phyloP scores from a whole-genome alignment of 495 filamentous ascomycete genomes.

The Elaphomyces granulatus region DNA sequence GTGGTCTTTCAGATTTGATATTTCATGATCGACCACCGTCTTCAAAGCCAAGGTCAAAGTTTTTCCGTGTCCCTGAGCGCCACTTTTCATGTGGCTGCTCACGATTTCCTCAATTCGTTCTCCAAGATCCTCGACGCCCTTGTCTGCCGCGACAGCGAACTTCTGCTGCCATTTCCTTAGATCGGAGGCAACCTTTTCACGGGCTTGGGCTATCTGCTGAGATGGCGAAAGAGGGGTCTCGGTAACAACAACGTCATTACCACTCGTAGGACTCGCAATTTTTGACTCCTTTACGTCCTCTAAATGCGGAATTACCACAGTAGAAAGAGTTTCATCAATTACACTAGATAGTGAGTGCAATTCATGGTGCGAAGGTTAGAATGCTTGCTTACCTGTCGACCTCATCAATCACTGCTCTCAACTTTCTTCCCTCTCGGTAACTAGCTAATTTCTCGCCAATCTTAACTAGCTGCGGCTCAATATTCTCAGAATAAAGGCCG shows the following conservation, averaged over 20 bases:
- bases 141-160: slow-evolving; percentile 67
- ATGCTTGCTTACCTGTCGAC: slow-evolving; percentile 30
- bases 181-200: slow-evolving; percentile 61
- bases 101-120: slow-evolving; percentile 66
- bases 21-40: slow-evolving; percentile 43
- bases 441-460: slow-evolving; percentile 82
- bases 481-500: slow-evolving; percentile 72
- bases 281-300: slow-evolving; percentile 6
- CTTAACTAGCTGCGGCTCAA: slow-evolving; percentile 86
- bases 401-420: slow-evolving; percentile 44
- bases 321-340: slow-evolving; percentile 1
- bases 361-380: no score
- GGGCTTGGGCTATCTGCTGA: slow-evolving; percentile 37
- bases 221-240: slow-evolving; percentile 20
- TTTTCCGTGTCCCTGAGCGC: slow-evolving; percentile 49
- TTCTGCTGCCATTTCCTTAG: slow-evolving; percentile 70
- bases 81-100: slow-evolving; percentile 49
- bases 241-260: slow-evolving; percentile 10
- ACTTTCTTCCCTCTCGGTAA: slow-evolving; percentile 53
- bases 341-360: no score
- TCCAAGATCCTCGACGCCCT: slow-evolving; percentile 58
- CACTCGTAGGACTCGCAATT: slow-evolving; percentile 8
- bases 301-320: slow-evolving; percentile 6
- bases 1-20: slow-evolving; percentile 48
- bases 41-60: slow-evolving; percentile 55